Evolutionary conservation across 306 rosid species (phyloP).

Genomic region (Inga oerstediana): DNA sequence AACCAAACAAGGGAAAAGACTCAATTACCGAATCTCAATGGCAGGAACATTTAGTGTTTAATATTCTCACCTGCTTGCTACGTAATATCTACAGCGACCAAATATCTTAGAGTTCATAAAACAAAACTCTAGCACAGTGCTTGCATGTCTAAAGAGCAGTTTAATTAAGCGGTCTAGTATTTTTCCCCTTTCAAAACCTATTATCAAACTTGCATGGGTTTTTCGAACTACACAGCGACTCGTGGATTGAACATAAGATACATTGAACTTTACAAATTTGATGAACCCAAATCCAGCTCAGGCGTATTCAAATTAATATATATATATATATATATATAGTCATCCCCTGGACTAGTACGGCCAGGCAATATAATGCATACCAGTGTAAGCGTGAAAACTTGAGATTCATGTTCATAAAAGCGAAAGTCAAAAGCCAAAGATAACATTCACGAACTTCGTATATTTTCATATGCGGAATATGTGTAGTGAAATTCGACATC

Average conservation of each 20-base stretch:
- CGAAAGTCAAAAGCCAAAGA: not conserved
- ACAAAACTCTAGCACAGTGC: constrained; percentile 4
- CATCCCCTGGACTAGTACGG: not conserved
- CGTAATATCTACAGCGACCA: not conserved
- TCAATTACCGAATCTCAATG: not conserved
- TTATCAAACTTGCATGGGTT: too few relatives aligned
- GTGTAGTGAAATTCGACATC: not conserved
- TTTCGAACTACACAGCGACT: too few relatives aligned
- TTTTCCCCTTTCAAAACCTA: too few relatives aligned
- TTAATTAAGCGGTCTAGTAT: too few relatives aligned
- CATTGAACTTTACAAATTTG: too few relatives aligned
- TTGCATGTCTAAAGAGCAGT: not conserved
- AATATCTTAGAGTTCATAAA: not conserved
- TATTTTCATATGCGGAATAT: not conserved
- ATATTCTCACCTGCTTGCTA: constrained; percentile 1
- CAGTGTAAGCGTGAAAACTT: not conserved
- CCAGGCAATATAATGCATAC: too few relatives aligned
- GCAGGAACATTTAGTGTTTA: not conserved
- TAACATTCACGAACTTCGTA: not conserved
- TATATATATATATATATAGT: too few relatives aligned
- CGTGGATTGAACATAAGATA: too few relatives aligned
- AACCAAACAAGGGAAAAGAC: not conserved
- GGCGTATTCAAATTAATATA: too few relatives aligned
- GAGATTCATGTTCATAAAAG: not conserved
- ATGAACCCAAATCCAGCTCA: too few relatives aligned